Evolutionary conservation across 768 basidiomycete species (phyloP).

Genomic region (Suillus americanus): DNA sequence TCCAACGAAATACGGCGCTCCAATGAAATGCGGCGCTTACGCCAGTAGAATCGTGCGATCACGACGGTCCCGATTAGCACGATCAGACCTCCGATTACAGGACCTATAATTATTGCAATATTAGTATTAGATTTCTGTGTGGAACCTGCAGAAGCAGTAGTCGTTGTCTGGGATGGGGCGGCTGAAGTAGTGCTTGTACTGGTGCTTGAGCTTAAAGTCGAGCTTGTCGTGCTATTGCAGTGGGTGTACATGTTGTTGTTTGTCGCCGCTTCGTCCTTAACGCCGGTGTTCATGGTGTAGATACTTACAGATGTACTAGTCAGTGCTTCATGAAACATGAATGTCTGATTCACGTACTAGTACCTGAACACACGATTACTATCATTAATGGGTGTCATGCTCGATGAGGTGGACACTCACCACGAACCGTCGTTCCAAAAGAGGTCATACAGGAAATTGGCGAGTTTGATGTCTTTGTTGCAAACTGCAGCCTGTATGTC

Average conservation of each 20-base stretch:
- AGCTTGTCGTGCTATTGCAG: slow-evolving; percentile 16
- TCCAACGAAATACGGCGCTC: slow-evolving; percentile 3
- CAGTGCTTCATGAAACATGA: not conserved
- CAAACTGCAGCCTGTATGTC: slow-evolving; percentile 22
- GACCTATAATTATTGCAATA: slow-evolving; percentile 3
- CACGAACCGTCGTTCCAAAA: slow-evolving; percentile 22
- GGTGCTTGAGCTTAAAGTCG: slow-evolving; percentile 4
- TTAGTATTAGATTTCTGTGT: not conserved
- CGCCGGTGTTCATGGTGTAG: slow-evolving; percentile 19
- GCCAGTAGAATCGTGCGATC: not conserved
- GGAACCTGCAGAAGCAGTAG: not conserved
- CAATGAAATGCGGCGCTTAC: not conserved
- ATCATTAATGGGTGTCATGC: not conserved
- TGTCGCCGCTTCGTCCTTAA: slow-evolving; percentile 16
- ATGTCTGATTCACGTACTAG: slow-evolving; percentile 13
- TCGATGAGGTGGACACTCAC: slow-evolving; percentile 9
- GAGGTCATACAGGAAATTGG: slow-evolving; percentile 18
- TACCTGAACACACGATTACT: slow-evolving; percentile 10
- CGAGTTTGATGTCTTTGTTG: slow-evolving; percentile 20
- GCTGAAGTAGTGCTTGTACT: slow-evolving; percentile 1
- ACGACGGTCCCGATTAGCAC: not conserved
- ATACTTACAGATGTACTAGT: slow-evolving; percentile 12
- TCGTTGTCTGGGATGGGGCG: not conserved
- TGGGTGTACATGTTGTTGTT: slow-evolving; percentile 30
- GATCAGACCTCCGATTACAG: slow-evolving; percentile 3